phyloP scores from a whole-genome alignment of 75 land plant species.

The Pinus albicaulis region DNA sequence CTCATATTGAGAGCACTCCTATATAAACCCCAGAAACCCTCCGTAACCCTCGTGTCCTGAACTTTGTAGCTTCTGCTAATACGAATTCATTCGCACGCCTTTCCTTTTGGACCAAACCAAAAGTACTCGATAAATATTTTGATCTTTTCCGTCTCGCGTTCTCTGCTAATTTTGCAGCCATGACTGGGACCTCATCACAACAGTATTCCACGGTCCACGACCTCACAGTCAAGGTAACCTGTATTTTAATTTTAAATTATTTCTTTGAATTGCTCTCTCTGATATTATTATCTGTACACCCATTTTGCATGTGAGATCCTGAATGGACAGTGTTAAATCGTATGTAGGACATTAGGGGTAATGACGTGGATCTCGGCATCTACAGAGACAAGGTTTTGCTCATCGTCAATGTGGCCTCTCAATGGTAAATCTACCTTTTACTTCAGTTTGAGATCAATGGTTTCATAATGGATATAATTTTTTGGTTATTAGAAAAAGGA shows the following conservation, averaged over 20 bases:
- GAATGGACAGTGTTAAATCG: not conserved
- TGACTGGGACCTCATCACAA: not conserved
- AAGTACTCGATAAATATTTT: not conserved
- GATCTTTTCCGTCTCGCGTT: not conserved
- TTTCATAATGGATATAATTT: too few species aligned
- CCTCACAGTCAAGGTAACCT: constrained; percentile 1
- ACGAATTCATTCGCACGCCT: too few species aligned
- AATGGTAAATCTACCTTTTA: constrained; percentile 43
- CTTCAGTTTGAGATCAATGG: not conserved
- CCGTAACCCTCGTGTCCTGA: too few species aligned
- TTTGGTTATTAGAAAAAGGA: too few species aligned
- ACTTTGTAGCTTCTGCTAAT: too few species aligned
- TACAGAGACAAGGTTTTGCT: constrained; percentile 86
- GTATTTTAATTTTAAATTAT: not conserved
- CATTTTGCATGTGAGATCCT: not conserved
- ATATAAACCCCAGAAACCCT: too few species aligned
- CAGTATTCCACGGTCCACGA: not conserved
- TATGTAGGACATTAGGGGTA: constrained; percentile 63
- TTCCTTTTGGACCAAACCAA: too few species aligned
- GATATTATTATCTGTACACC: not conserved
- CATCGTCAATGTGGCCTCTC: constrained; percentile 92
- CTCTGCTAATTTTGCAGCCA: not conserved
- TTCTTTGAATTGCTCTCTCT: not conserved
- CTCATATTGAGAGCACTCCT: too few species aligned
- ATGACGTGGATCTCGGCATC: constrained; percentile 71